A percentile compares a stretch with the other conserved stretches of the same genome.
phyloP scores from a whole-genome alignment of 1,284 basidiomycete genomes.

The Ganoderma meredithae region DNA sequence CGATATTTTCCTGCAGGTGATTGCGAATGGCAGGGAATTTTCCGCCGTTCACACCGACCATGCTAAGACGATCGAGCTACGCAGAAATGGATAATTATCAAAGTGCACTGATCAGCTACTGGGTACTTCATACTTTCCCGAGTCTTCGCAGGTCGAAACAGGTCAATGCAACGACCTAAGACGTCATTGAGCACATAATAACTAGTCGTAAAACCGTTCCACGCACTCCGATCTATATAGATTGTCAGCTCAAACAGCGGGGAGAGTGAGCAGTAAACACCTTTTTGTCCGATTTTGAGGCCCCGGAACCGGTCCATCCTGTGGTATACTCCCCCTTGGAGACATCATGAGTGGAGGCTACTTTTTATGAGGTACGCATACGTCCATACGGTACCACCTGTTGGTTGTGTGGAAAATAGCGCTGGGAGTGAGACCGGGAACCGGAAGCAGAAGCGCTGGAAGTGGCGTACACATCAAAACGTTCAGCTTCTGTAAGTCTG shows the following conservation, averaged over 20 bases:
- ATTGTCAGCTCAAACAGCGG: neutral
- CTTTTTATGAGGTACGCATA: neutral
- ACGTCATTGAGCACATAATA: neutral
- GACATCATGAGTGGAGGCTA: neutral
- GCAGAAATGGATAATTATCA: neutral
- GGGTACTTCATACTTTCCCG: constrained; percentile 69
- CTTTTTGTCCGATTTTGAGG: constrained; percentile 95
- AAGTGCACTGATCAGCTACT: neutral
- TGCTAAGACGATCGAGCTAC: constrained; percentile 75
- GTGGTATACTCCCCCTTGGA: constrained; percentile 89
- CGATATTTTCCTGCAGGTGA: constrained; percentile 88
- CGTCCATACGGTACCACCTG: constrained; percentile 37
- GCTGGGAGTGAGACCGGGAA: constrained; percentile 10
- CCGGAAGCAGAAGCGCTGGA: neutral
- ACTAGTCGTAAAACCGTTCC: neutral
- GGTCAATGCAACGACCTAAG: constrained; percentile 87
- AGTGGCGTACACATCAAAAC: constrained; percentile 37
- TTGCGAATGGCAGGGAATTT: constrained; percentile 87
- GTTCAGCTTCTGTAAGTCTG: constrained; percentile 37
- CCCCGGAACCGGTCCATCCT: constrained; percentile 90
- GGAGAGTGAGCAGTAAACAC: constrained; percentile 44
- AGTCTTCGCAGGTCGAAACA: constrained; percentile 89
- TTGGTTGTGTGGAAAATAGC: constrained; percentile 15
- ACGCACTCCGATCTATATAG: constrained; percentile 70
- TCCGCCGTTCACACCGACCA: constrained; percentile 85